Conservation (phyloP, 140 eudicot species). For the Senecio squalidus region DNA sequence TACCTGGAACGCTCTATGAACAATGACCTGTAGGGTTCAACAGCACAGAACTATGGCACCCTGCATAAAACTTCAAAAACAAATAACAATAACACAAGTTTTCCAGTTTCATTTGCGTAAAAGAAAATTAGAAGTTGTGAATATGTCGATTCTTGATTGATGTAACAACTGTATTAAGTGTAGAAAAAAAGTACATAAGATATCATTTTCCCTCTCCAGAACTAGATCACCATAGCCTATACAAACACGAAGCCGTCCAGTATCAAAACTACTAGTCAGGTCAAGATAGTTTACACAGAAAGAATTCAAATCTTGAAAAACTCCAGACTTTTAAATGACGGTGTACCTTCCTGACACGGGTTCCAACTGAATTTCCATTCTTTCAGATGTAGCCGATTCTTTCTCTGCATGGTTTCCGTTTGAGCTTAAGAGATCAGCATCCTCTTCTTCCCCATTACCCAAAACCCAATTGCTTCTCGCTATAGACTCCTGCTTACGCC, state of each 20-base stretch:
- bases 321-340: conserved; percentile 13
- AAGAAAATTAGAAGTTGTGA: conserved; percentile 1
- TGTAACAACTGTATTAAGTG: conserved; percentile 21
- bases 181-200: not conserved
- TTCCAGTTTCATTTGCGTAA: conserved; percentile 4
- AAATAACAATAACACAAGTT: not conserved
- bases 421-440: conserved; percentile 63
- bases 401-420: conserved; percentile 38
- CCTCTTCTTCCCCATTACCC: conserved; percentile 86
- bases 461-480: conserved; percentile 77
- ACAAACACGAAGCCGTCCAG: conserved; percentile 31
- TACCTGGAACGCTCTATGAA: not conserved
- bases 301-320: conserved; percentile 12
- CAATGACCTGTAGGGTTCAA: not conserved
- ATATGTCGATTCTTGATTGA: conserved; percentile 17
- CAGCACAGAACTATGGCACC: not conserved
- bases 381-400: conserved; percentile 42
- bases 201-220: conserved; percentile 6
- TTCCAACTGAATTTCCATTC: conserved; percentile 85
- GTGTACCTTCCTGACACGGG: conserved; percentile 45
- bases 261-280: conserved; percentile 28
- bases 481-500: conserved; percentile 32
- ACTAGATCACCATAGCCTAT: conserved; percentile 1
- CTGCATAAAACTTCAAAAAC: not conserved
- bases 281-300: conserved; percentile 20